Conservation (phyloP, 257 asterid species). For the Nicotiana benthamiana region DNA sequence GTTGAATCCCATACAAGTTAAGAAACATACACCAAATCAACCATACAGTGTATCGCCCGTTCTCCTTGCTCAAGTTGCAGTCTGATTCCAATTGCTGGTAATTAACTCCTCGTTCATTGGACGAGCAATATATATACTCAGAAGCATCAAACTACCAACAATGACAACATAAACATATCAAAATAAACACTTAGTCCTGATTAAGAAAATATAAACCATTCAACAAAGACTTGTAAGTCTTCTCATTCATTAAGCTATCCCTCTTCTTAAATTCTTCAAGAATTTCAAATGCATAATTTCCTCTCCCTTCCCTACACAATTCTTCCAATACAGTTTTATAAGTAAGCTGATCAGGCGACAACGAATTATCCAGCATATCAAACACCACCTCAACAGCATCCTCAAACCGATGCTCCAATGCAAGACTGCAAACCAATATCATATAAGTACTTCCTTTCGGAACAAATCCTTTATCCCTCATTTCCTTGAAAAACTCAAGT, state of each 20-base stretch:
- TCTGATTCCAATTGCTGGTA: background rate
- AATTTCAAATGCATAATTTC: constrained; percentile 59
- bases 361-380: constrained; percentile 55
- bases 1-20: too few relatives aligned
- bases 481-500: constrained; percentile 48
- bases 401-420: constrained; percentile 60
- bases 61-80: too few relatives aligned
- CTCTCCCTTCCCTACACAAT: constrained; percentile 80
- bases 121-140: background rate
- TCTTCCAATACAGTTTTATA: constrained; percentile 78
- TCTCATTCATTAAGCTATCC: constrained; percentile 76
- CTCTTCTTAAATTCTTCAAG: constrained; percentile 60
- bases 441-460: constrained; percentile 50
- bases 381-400: constrained; percentile 50
- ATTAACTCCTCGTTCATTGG: background rate
- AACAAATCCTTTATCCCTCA: constrained; percentile 55
- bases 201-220: constrained; percentile 54
- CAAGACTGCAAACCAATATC: constrained; percentile 69
- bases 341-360: constrained; percentile 71
- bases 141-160: background rate
- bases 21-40: too few relatives aligned
- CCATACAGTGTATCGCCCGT: too few relatives aligned
- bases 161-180: background rate
- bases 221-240: constrained; percentile 51
- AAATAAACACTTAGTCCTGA: constrained; percentile 16